Evolutionary conservation across 1,284 basidiomycete species (phyloP).

Genomic region (Albatrellus sp.): DNA sequence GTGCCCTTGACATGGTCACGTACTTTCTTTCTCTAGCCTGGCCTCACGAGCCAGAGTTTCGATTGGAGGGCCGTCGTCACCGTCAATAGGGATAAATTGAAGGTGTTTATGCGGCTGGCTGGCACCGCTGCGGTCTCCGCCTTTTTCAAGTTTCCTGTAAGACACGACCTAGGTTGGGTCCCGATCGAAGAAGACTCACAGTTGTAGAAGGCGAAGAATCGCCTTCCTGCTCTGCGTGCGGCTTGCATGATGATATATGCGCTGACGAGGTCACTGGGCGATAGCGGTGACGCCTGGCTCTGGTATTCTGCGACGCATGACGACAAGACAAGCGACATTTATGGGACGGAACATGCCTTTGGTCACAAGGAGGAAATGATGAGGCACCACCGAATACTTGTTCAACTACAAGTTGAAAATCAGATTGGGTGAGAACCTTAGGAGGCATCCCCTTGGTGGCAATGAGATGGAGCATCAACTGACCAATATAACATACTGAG

Average conservation of each 20-base stretch:
- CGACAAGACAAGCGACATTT: not conserved
- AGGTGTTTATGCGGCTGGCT: slow-evolving; percentile 83
- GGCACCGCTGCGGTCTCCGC: slow-evolving; percentile 72
- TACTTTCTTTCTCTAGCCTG: slow-evolving; percentile 49
- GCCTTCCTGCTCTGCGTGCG: slow-evolving; percentile 44
- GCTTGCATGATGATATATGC: slow-evolving; percentile 61
- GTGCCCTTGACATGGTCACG: slow-evolving; percentile 10
- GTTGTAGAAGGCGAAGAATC: slow-evolving; percentile 78
- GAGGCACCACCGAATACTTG: slow-evolving; percentile 73
- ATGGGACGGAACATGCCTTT: slow-evolving; percentile 39
- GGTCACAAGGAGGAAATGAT: slow-evolving; percentile 73
- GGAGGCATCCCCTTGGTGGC: not conserved
- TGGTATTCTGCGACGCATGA: slow-evolving; percentile 38
- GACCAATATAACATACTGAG: slow-evolving; percentile 67
- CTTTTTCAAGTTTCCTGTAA: slow-evolving; percentile 21
- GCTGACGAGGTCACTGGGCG: slow-evolving; percentile 66
- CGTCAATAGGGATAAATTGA: slow-evolving; percentile 63
- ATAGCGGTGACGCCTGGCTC: slow-evolving; percentile 67
- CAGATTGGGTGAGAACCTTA: too few relatives aligned
- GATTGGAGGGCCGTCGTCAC: slow-evolving; percentile 55
- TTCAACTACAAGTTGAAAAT: slow-evolving; percentile 42
- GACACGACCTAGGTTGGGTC: not conserved
- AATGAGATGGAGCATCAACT: slow-evolving; percentile 17
- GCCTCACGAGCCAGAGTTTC: slow-evolving; percentile 53
- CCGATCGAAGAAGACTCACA: slow-evolving; percentile 27